Evolutionary conservation across 352 stramenopile species (phyloP), one percentile per base, ranked within the genome.

Genomic region (Phytopythium oedochilum): DNA sequence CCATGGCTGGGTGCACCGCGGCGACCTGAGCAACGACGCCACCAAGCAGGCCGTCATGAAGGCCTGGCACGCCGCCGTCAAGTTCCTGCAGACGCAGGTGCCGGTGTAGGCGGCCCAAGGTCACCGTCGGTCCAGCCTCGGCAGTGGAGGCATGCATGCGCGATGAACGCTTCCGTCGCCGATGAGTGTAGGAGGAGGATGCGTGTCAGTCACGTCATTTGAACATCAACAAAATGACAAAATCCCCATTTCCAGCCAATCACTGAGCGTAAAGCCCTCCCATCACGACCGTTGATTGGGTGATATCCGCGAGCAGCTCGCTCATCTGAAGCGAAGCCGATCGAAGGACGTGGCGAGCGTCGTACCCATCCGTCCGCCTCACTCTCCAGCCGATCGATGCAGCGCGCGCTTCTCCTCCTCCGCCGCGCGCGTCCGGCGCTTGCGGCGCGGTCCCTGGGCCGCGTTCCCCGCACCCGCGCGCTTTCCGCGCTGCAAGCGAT

Each of bases 1-100:
- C 20, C 85, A 95, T 66, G 85, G 85, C 36, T 95, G 83, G 83
- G 81, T 93, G 56, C 75, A 92, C 66, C 85, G 85, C 57, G 81
- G 83, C 51, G 85, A 95, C 71, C 70, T 91, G 47, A 50, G 71
- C 55, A 75, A 93, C 62, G 61, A 72, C 6, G 75, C 71, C 20
- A 88, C 73, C 25, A 88, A 89, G 63, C 55, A 65, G 36, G 70
- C 64, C 14, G 75, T 89, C 17, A 84, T 83, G 64, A 80, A 83
- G 59, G 76, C 74, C 12, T 86, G 78, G 68, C 74, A 85, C 55
- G 59, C 53, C 20, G 71, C 71, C 3, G 71, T 83, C 64, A 83
- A 80, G 56, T 85, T 85, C 64, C 75, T 85, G 40, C 69, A 83
- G 62, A 85, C 64, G 22, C 75, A 71, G 36, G 73, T 69, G 46